Evolutionary conservation across 1,284 basidiomycete species (phyloP).

Genomic region (Testicularia cyperi): DNA sequence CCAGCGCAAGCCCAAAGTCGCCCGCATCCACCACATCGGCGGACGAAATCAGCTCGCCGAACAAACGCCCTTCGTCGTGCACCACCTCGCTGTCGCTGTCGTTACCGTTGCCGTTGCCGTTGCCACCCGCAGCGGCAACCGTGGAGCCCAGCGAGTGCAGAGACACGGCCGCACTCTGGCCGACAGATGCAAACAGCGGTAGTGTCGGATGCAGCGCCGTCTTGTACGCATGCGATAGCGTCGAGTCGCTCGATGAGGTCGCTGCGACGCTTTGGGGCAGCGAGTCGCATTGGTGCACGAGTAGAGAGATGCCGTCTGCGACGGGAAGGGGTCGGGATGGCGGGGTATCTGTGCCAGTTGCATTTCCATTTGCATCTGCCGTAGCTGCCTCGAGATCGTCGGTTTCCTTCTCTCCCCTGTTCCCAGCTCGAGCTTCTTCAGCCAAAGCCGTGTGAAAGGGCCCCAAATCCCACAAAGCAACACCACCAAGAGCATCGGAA

Average conservation of each 20-base stretch:
- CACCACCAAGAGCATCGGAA: constrained; percentile 18
- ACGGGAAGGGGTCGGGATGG: constrained; percentile 6
- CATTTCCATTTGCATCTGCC: background rate
- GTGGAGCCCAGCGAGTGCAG: no score
- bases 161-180: constrained; percentile 11
- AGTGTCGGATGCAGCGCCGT: constrained; percentile 15
- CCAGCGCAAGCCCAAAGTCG: constrained; percentile 20
- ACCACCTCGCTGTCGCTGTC: no score
- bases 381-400: accelerated
- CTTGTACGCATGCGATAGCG: constrained; percentile 31
- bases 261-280: background rate
- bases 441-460: no score
- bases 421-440: no score
- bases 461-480: constrained; percentile 22
- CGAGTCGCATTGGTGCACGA: constrained; percentile 7
- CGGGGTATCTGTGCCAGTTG: background rate
- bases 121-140: no score
- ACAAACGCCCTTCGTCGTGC: no score
- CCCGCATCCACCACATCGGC: constrained; percentile 5
- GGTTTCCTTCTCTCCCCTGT: no score
- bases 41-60: no score
- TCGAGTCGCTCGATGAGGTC: no score
- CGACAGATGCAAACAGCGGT: constrained; percentile 14
- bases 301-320: constrained; percentile 2
- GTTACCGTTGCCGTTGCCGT: no score